Evolutionary conservation across 177 flowering plant species (phyloP).

Genomic region (Telopea speciosissima): DNA sequence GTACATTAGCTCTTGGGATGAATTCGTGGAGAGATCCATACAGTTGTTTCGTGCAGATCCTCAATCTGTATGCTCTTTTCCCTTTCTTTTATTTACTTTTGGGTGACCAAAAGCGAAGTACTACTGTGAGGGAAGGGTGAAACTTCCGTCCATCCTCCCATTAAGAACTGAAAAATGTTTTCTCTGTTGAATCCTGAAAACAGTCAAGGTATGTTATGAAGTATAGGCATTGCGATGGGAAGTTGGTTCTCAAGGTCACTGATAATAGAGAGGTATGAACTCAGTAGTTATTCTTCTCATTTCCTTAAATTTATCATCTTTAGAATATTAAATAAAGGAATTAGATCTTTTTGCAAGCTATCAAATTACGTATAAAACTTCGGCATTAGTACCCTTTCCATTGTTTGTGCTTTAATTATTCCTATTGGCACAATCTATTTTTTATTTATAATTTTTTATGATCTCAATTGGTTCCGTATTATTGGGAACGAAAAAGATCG

Average conservation of each 20-base stretch:
- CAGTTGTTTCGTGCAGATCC: slow-evolving; percentile 87
- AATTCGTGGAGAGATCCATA: slow-evolving; percentile 80
- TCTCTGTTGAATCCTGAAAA: slow-evolving; percentile 3
- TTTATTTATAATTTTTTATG: no score
- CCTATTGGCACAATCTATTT: neutral
- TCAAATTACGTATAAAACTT: neutral
- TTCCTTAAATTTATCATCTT: neutral
- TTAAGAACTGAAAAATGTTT: slow-evolving; percentile 1
- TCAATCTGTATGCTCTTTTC: slow-evolving; percentile 42
- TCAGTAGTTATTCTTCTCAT: neutral
- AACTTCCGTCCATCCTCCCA: neutral
- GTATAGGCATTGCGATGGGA: slow-evolving; percentile 88
- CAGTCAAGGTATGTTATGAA: slow-evolving; percentile 84
- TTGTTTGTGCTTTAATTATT: neutral
- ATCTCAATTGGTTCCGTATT: neutral
- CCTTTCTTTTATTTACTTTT: slow-evolving; percentile 1
- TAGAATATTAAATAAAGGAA: neutral
- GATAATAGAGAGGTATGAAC: slow-evolving; percentile 72
- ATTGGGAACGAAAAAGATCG: neutral
- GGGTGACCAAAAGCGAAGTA: no score
- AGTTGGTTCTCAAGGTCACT: slow-evolving; percentile 92
- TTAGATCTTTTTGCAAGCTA: neutral
- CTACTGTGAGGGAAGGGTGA: no score
- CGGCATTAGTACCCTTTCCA: neutral
- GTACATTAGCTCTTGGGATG: slow-evolving; percentile 84